Conservation (phyloP, 1,284 basidiomycete species). For the Apiotrichum veenhuisii region DNA sequence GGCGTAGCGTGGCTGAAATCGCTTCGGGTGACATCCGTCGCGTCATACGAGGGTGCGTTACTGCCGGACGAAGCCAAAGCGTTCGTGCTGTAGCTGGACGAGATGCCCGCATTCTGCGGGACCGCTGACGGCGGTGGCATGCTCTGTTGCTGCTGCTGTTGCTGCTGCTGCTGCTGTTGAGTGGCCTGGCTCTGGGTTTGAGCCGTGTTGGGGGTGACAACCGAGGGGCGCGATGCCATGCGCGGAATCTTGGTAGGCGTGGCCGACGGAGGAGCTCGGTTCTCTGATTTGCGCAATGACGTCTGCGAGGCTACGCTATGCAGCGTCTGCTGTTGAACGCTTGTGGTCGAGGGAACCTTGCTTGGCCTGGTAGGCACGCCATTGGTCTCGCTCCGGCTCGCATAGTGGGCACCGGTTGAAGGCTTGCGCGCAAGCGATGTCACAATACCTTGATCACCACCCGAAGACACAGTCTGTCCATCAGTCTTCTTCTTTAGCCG, state of each 20-base stretch:
- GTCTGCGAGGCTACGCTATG: conserved; percentile 51
- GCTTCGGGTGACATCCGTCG: conserved; percentile 7
- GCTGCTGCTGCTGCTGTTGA: too few relatives aligned
- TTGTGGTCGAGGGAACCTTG: conserved; percentile 73
- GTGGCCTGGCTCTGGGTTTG: conserved; percentile 3
- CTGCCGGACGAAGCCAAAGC: conserved; percentile 1
- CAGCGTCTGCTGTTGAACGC: conserved; percentile 58
- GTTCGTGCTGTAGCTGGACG: conserved; percentile 18
- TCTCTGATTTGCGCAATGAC: conserved; percentile 27
- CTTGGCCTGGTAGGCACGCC: conserved; percentile 51
- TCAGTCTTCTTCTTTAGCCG: neutral
- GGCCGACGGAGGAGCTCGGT: conserved; percentile 31
- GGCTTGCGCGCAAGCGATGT: conserved; percentile 28
- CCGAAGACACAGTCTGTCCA: conserved; percentile 72
- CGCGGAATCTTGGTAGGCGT: conserved; percentile 90
- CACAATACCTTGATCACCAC: conserved; percentile 53
- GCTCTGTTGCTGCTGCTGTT: too few relatives aligned
- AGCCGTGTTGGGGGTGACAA: conserved; percentile 17
- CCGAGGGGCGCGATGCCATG: conserved; percentile 61
- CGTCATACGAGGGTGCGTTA: conserved; percentile 3
- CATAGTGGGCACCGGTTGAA: conserved; percentile 22
- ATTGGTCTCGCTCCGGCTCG: conserved; percentile 30
- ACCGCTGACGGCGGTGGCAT: conserved; percentile 37
- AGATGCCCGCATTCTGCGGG: conserved; percentile 17
- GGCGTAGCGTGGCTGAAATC: conserved; percentile 10